These are phyloP conservation scores for Trichophyton simii DNA, from an alignment of 2,329 filamentous ascomycete species.

Conservation along the genomic window DNA sequence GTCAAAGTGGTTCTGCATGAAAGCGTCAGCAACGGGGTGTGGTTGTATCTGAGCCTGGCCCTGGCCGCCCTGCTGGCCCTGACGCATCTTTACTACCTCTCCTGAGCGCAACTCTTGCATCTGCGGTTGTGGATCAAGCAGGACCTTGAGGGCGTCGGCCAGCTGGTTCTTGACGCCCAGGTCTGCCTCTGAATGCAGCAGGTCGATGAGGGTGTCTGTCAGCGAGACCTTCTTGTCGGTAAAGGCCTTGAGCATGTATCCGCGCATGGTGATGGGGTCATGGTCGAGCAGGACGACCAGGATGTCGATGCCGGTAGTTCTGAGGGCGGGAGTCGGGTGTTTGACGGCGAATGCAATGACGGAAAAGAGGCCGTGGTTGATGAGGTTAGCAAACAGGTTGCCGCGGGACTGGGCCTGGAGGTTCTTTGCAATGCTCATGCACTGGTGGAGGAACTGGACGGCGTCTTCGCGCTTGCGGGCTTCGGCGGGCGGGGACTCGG, in stretches of 20 bases:
- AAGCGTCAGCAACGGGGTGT: conserved; percentile 71
- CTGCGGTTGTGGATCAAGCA: conserved; percentile 61
- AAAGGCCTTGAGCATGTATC: conserved; percentile 84
- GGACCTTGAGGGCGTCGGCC: conserved; percentile 85
- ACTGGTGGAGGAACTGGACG: conserved; percentile 93
- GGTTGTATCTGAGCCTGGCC: neutral
- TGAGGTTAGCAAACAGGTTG: conserved; percentile 78
- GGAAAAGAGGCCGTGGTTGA: conserved; percentile 70
- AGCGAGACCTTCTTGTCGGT: conserved; percentile 73
- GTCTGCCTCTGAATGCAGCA: conserved; percentile 82
- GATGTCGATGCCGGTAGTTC: conserved; percentile 88
- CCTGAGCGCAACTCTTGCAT: conserved; percentile 49
- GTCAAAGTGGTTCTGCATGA: conserved; percentile 82
- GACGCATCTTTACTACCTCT: conserved; percentile 55
- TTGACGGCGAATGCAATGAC: conserved; percentile 88
- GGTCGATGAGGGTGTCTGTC: conserved; percentile 83
- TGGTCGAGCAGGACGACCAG: conserved; percentile 91
- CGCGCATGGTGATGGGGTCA: conserved; percentile 84
- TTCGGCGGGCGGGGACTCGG: conserved; percentile 42
- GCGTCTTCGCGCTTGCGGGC: conserved; percentile 77
- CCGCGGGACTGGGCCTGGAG: conserved; percentile 72
- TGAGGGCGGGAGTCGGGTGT: conserved; percentile 68
- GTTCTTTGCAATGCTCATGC: conserved; percentile 86
- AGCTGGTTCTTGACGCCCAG: conserved; percentile 91
- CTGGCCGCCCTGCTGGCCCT: conserved; percentile 21